phyloP scores from a whole-genome alignment of 1,139 yeast genomes.

The Blastobotrys persicus region DNA sequence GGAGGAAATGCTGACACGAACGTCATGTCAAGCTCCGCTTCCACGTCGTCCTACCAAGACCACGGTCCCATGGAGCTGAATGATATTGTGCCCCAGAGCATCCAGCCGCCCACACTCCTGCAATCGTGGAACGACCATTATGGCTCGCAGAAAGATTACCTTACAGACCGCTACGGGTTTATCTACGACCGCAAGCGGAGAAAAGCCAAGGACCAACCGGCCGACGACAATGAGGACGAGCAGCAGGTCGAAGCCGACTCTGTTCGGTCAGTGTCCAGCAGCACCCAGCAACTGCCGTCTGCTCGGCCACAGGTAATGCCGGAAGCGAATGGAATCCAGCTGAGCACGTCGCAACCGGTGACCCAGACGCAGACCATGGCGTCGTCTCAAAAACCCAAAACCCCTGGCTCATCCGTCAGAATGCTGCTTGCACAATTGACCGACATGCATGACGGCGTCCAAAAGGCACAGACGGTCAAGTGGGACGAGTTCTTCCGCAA shows the following conservation, averaged over 20 bases:
- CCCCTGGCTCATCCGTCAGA: conserved; percentile 25
- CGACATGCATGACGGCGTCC: conserved; percentile 35
- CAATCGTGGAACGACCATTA: conserved; percentile 33
- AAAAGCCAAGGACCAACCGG: not conserved
- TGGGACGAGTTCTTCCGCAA: conserved; percentile 39
- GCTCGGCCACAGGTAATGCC: not conserved
- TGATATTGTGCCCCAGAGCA: conserved; percentile 38
- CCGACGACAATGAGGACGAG: not conserved
- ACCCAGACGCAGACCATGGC: conserved; percentile 7
- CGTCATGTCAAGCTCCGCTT: conserved; percentile 4
- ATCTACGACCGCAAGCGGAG: conserved; percentile 33
- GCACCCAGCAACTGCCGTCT: conserved; percentile 5
- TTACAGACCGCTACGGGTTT: conserved; percentile 54
- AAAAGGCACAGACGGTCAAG: conserved; percentile 33
- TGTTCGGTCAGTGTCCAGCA: not conserved
- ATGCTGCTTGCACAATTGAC: conserved; percentile 37
- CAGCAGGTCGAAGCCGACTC: not conserved
- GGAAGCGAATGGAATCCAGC: conserved; percentile 9
- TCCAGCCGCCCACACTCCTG: conserved; percentile 39
- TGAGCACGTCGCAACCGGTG: conserved; percentile 9
- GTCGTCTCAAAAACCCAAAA: conserved; percentile 1
- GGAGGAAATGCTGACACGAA: not conserved
- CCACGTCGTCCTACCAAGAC: conserved; percentile 9
- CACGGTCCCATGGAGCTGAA: conserved; percentile 49
- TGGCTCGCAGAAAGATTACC: conserved; percentile 30